Percentiles rank a stretch among this genome's conserved stretches.
Conservation (phyloP, 176 grass and related monocot genomes). For the sorghum (Sorghum bicolor) region Sorghum_bicolor_NCBIv3 NC_012871.2:27838501-27839000, state of each 20-base stretch:
- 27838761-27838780: background rate
- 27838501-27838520: slow-evolving; percentile 81
- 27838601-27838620: too few species aligned
- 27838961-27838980: slow-evolving; percentile 31
- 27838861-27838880: background rate
- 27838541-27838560: background rate
- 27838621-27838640: too few species aligned
- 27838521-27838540: slow-evolving; percentile 14
- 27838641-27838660: too few species aligned
- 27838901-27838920: slow-evolving; percentile 14
- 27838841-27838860: background rate
- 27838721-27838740: too few species aligned
- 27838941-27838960: slow-evolving; percentile 33
- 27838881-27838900: background rate
- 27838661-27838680: too few species aligned
- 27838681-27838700: too few species aligned
- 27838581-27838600: background rate
- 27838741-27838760: background rate
- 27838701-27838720: too few species aligned
- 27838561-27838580: background rate
- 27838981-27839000: slow-evolving; percentile 21
- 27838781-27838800: background rate
- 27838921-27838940: slow-evolving; percentile 20
- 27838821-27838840: background rate
- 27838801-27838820: background rate